phyloP scores from a whole-genome alignment of 2,329 filamentous ascomycete genomes.

The Neofusicoccum umdonicola region DNA sequence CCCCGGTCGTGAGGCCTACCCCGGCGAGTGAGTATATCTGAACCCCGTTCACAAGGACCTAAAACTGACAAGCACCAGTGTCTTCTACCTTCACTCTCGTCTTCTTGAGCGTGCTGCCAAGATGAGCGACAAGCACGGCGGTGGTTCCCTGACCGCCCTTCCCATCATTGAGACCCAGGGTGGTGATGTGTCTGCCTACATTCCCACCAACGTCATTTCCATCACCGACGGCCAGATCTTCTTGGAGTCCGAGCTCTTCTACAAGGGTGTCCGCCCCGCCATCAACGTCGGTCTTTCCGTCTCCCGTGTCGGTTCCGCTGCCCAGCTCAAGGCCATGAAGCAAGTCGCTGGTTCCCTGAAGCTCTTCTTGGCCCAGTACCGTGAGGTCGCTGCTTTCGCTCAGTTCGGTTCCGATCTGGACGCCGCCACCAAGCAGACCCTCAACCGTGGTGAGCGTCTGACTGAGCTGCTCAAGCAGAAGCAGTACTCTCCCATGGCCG shows the following conservation, averaged over 20 bases:
- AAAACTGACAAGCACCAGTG: conserved; percentile 44
- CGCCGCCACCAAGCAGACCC: conserved; percentile 97
- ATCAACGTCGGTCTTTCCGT: conserved; percentile 99
- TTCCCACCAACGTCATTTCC: conserved; percentile 99
- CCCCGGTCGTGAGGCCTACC: conserved; percentile 98
- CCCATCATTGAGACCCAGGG: conserved; percentile 99
- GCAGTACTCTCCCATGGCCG: conserved; percentile 97
- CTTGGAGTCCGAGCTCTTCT: conserved; percentile 98
- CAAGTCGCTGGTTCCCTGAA: conserved; percentile 99
- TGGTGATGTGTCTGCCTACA: conserved; percentile 99
- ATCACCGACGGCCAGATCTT: conserved; percentile 99
- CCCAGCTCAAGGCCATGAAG: conserved; percentile 99
- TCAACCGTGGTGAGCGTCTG: conserved; percentile 96
- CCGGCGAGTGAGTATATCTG: conserved; percentile 68
- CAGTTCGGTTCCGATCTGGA: conserved; percentile 99
- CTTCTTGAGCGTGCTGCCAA: conserved; percentile 99
- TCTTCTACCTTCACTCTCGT: conserved; percentile 99
- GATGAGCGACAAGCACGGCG: conserved; percentile 93
- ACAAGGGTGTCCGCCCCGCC: conserved; percentile 99
- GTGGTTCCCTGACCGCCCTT: conserved; percentile 94
- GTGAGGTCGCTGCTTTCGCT: conserved; percentile 98
- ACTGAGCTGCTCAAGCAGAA: conserved; percentile 99
- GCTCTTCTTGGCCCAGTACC: conserved; percentile 99
- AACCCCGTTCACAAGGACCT: neutral
- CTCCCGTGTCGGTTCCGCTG: conserved; percentile 98